A percentile compares a stretch with the other conserved stretches of the same genome.
Conservation (phyloP, 2,329 filamentous ascomycete species). For the Penicillium sp. region DNA sequence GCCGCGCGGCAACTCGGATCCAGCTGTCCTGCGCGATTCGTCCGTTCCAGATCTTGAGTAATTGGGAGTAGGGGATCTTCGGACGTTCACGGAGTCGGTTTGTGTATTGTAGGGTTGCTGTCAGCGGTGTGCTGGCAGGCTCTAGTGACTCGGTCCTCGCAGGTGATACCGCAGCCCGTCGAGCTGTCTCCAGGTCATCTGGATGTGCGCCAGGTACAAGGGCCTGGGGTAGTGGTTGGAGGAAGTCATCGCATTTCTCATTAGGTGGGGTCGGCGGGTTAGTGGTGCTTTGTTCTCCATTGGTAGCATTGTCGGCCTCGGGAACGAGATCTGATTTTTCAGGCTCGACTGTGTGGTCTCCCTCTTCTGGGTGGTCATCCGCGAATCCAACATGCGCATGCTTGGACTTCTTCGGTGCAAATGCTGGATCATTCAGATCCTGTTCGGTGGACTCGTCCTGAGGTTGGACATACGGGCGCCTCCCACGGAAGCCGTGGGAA, state of each 20-base stretch:
- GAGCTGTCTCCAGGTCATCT: slow-evolving; percentile 32
- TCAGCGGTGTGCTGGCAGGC: slow-evolving; percentile 22
- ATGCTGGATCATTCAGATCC: slow-evolving; percentile 4
- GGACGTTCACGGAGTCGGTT: slow-evolving; percentile 65
- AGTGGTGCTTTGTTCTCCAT: not conserved
- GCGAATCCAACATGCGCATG: slow-evolving; percentile 59
- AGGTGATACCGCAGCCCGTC: slow-evolving; percentile 21
- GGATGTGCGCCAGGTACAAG: slow-evolving; percentile 2
- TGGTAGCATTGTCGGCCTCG: not conserved
- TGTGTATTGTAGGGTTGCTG: slow-evolving; percentile 58
- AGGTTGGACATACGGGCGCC: slow-evolving; percentile 24
- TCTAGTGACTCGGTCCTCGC: slow-evolving; percentile 34
- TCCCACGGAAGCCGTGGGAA: slow-evolving; percentile 34
- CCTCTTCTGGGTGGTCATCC: slow-evolving; percentile 26
- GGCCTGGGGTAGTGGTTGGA: slow-evolving; percentile 11
- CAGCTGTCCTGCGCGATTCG: slow-evolving; percentile 75
- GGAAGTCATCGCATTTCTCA: slow-evolving; percentile 16
- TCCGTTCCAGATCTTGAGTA: slow-evolving; percentile 74
- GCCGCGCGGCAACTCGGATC: slow-evolving; percentile 72
- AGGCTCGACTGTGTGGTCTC: slow-evolving; percentile 15
- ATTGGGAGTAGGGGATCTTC: slow-evolving; percentile 67
- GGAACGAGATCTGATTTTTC: slow-evolving; percentile 2
- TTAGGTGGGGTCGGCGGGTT: slow-evolving; percentile 1
- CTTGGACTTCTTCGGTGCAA: slow-evolving; percentile 30
- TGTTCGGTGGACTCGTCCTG: slow-evolving; percentile 12